Conservation (phyloP, 2,329 filamentous ascomycete genomes). For the Arthrobotrys conoides region DNA sequence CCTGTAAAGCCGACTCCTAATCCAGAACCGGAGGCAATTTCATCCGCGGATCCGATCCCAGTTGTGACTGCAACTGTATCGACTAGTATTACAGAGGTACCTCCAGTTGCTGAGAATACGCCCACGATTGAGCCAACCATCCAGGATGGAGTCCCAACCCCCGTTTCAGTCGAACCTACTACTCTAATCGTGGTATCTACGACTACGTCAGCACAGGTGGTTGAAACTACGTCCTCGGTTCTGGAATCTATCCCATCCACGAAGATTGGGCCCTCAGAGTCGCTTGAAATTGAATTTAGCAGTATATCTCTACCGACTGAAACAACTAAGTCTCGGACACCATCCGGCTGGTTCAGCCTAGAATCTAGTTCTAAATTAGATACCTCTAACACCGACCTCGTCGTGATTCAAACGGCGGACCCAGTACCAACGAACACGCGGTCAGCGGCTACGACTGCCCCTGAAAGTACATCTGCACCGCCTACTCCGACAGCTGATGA, state of each 20-base stretch:
- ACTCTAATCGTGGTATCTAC: background rate
- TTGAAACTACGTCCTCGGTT: background rate
- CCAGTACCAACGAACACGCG: constrained; percentile 9
- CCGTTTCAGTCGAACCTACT: background rate
- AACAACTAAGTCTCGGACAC: constrained; percentile 3
- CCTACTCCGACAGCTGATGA: constrained; percentile 42
- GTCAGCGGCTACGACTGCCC: constrained; percentile 12
- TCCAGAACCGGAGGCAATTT: constrained; percentile 12
- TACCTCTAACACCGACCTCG: background rate
- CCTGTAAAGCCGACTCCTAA: constrained; percentile 19
- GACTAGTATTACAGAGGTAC: background rate
- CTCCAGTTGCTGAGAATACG: constrained; percentile 3
- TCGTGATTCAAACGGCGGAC: constrained; percentile 45
- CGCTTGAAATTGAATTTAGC: background rate
- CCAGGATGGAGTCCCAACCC: background rate
- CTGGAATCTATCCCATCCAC: background rate
- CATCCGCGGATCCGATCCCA: constrained; percentile 13
- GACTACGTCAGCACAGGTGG: background rate
- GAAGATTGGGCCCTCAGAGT: background rate
- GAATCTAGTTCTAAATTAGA: constrained; percentile 1
- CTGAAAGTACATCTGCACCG: constrained; percentile 34
- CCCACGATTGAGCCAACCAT: background rate
- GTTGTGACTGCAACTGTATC: background rate
- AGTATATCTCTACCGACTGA: background rate
- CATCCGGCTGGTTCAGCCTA: constrained; percentile 28